Evolutionary conservation across 805 yeast genomes (phyloP), one percentile per base, ranked within the genome.

Genomic region (Geotrichum ghanense): DNA sequence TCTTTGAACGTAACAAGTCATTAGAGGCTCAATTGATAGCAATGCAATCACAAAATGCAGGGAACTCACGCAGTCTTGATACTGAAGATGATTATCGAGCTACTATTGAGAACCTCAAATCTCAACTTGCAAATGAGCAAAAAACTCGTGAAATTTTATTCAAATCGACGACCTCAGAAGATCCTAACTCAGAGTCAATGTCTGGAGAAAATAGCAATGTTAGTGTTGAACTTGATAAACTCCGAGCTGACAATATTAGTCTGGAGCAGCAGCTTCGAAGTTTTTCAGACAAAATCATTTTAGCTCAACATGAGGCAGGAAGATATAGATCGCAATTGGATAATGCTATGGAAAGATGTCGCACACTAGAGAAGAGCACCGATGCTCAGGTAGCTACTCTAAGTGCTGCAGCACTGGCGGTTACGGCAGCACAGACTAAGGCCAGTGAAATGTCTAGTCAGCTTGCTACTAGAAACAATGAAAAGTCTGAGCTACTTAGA

Each of bases 391-490:
- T 57, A 5, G 43, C 48, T 21, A 57, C 58, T 5, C 44, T 57
- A 42, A 53, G 52, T 12, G 56, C 61, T 20, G 54, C 58, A 0
- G 50, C 52, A 2, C 51, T 51, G n/a, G 59, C 61, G 5, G 45
- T 56, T 9, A 45, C 51, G 16, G 54, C 59, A 3, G 48, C 60
- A 14, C 56, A 56, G 45, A 12, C 46, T 3, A 49, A 50, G 35
- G 44, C 46, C 9, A 42, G 44, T 21, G 51, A 48, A 17, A 42
- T 54, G 16, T 24, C 47, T 12, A 22, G 43, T 12, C 54, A 54
- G 43, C 31, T 56, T 16, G 53, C 50, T 12, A 50, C 45, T 9
- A 53, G 50, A 43, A 48, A 41, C 19, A 43, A 19, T 12, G 52
- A 45, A 5, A 37, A 54, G 23, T n/a, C 21, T 7, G 52, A 45